Conservation (phyloP, 78 protist genomes). For the Guillardia theta region DNA sequence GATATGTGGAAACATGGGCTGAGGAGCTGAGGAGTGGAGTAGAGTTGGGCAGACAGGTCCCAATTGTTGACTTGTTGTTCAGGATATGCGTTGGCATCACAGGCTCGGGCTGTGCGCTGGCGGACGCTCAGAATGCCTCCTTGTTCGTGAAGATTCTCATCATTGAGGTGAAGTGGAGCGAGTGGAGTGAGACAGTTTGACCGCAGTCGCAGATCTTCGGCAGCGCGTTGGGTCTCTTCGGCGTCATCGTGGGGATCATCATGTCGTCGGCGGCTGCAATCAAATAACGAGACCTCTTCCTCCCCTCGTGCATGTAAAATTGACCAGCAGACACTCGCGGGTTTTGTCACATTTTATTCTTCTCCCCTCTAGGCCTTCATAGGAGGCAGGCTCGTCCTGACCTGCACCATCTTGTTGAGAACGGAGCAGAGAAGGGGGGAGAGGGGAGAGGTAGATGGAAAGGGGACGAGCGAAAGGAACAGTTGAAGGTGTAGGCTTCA, state of each 20-base stretch:
- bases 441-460: too few relatives aligned
- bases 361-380: too few relatives aligned
- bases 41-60: background rate
- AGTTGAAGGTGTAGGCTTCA: too few relatives aligned
- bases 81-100: constrained; percentile 79
- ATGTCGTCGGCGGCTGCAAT: constrained; percentile 53
- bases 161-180: constrained; percentile 42
- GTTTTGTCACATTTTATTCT: too few relatives aligned
- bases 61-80: background rate
- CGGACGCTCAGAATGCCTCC: constrained; percentile 92
- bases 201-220: background rate
- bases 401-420: too few relatives aligned
- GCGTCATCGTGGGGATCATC: constrained; percentile 68
- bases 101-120: constrained; percentile 94
- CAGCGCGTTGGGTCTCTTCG: constrained; percentile 25
- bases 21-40: constrained; percentile 20
- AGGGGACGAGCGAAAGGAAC: too few relatives aligned
- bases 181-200: background rate
- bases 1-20: too few relatives aligned
- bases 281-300: too few relatives aligned
- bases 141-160: constrained; percentile 94
- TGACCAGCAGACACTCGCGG: too few relatives aligned
- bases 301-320: too few relatives aligned
- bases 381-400: too few relatives aligned
- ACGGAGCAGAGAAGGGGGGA: too few relatives aligned